Evolutionary conservation across 768 basidiomycete genomes (phyloP).

Genomic region (Lentinula sp.): DNA sequence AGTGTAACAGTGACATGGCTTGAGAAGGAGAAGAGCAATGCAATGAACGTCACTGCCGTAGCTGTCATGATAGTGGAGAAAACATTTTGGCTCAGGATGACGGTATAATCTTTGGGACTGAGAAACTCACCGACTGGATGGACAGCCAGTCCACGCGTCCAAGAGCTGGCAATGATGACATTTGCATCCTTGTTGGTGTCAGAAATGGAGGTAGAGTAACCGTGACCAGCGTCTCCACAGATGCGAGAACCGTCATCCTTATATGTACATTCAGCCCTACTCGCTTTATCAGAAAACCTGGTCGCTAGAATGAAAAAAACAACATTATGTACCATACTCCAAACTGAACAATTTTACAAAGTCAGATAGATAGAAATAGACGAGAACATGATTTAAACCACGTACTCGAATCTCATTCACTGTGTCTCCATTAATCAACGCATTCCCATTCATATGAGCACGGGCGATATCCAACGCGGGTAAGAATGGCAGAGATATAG

Average conservation of each 20-base stretch:
- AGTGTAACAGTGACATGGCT: slow-evolving; percentile 43
- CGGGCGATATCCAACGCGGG: slow-evolving; percentile 63
- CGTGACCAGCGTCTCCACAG: slow-evolving; percentile 48
- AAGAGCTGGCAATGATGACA: slow-evolving; percentile 43
- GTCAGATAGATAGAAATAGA: slow-evolving; percentile 2
- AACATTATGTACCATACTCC: slow-evolving; percentile 57
- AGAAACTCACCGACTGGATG: slow-evolving; percentile 63
- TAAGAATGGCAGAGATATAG: slow-evolving; percentile 67
- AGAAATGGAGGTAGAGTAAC: slow-evolving; percentile 42
- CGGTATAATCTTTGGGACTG: neutral
- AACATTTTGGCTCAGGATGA: neutral
- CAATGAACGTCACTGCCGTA: slow-evolving; percentile 54
- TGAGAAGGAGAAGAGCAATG: slow-evolving; percentile 40
- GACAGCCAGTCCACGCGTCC: slow-evolving; percentile 70
- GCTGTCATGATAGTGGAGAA: slow-evolving; percentile 21
- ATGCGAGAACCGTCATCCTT: slow-evolving; percentile 32
- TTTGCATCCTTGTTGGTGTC: slow-evolving; percentile 28
- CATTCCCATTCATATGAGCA: slow-evolving; percentile 36
- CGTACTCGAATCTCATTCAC: slow-evolving; percentile 51
- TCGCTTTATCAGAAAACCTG: neutral
- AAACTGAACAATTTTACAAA: slow-evolving; percentile 36
- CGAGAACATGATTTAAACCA: slow-evolving; percentile 10
- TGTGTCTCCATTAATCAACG: slow-evolving; percentile 16
- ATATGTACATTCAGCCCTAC: slow-evolving; percentile 61
- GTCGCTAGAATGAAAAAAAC: slow-evolving; percentile 8